Conservation (phyloP, 1,139 yeast genomes). For the Scheffersomyces insectosa region DNA sequence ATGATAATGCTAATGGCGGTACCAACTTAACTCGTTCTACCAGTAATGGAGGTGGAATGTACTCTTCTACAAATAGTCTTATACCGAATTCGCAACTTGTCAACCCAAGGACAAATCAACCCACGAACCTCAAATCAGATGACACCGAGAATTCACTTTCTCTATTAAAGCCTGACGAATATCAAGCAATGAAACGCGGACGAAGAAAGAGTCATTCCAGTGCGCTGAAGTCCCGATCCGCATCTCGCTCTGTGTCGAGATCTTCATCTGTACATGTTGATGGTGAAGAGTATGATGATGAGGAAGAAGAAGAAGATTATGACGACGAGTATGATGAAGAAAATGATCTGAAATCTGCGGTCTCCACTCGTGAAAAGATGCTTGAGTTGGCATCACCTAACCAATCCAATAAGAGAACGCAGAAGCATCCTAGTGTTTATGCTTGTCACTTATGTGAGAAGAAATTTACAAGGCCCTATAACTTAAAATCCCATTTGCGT, state of each 20-base stretch:
- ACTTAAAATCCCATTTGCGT: slow-evolving; percentile 83
- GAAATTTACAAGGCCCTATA: slow-evolving; percentile 88
- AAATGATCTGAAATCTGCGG: slow-evolving; percentile 5
- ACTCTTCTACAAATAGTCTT: slow-evolving; percentile 7
- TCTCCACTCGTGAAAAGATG: slow-evolving; percentile 56
- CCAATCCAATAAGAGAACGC: slow-evolving; percentile 54
- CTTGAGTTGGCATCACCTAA: slow-evolving; percentile 61
- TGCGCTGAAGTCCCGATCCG: slow-evolving; percentile 11
- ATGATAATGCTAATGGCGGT: slow-evolving; percentile 2
- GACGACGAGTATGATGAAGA: slow-evolving; percentile 5
- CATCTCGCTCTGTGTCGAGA: slow-evolving; percentile 17
- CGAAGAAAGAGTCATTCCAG: slow-evolving; percentile 31
- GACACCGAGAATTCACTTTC: slow-evolving; percentile 13
- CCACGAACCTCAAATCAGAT: slow-evolving; percentile 14
- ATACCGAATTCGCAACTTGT: slow-evolving; percentile 21
- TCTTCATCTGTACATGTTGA: slow-evolving; percentile 6
- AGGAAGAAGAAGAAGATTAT: slow-evolving; percentile 11
- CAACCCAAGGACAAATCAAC: slow-evolving; percentile 11
- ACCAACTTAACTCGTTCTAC: not conserved
- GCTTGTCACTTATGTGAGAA: slow-evolving; percentile 86
- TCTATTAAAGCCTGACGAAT: slow-evolving; percentile 38
- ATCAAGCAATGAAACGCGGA: slow-evolving; percentile 32
- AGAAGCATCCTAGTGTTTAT: slow-evolving; percentile 76
- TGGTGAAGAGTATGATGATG: slow-evolving; percentile 11
- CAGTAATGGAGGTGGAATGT: slow-evolving; percentile 1